Base-by-base conservation (phyloP, 2,329 filamentous ascomycete species). In the Scytalidium lignicola region DNA sequence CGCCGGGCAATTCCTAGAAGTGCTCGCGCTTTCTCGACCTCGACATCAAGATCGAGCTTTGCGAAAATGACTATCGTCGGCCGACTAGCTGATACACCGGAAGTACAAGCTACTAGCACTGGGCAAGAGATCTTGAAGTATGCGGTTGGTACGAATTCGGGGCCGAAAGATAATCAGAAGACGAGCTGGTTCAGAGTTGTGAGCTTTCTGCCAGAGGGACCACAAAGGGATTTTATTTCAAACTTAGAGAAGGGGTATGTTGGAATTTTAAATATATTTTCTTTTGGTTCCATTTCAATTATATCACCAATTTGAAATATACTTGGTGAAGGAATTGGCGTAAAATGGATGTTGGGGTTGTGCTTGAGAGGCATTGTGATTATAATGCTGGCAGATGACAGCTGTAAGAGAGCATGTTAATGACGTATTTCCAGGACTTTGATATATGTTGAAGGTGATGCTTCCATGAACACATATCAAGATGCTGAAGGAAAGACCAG, bases 41-140 rank as follows among this genome's bases (percentile, higher is more conserved):
- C 82, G 39, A 69, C 79, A 44, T 61, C 74, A 41, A 72, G 73
- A 57, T 78, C 80, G 54, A 71, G 77, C 55, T 64, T 93, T 58
- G 88, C 93, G 59, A 86, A 85, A 70, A 86, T 99, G 74, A 86
- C 83, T 62, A 75, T 99, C 68, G 79, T 96, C 59, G 93, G 93
- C 64, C 86, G 90, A 68, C 82, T 99, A 46, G 90, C 80, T 53
- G 80, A 83, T 60, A 78, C 82, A 47, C 92, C 93, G 51, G 91
- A 96, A 75, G 62, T 90, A 57, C 75, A 79, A 32, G 68, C 82
- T 51, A 88, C 87, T 43, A 78, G 80, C 61, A 84, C 74, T 46
- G 90, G 90, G 51, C 78, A 77, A 55, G 87, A 95, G 55, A 63
- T 95, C 51, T 65, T 97, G 63, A 81, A 79, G 61, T 97, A 95